Evolutionary conservation across 2,329 filamentous ascomycete genomes (phyloP), one percentile per base, ranked within the genome.

Genomic region (Aureobasidium sp.): DNA sequence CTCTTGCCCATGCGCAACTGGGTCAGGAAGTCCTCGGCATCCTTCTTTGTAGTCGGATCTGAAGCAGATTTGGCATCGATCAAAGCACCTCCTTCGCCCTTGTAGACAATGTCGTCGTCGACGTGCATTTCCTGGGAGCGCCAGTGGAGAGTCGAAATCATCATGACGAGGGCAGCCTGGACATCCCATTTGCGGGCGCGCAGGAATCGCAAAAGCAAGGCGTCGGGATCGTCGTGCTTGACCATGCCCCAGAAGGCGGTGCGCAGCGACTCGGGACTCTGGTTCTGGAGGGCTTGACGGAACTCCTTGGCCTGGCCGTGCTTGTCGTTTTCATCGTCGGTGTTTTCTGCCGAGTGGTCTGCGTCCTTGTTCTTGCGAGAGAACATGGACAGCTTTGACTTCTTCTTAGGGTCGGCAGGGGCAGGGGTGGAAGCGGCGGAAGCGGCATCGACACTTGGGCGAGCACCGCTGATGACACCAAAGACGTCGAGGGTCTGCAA

Each of bases 131-230:
- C 90, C 41, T 83, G 81, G 62, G 86, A 78, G 66, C 94, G 86
- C 94, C 94, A 99, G 73, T 90, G 88, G 84, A 97, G 90, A 0
- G 94, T 96, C 2, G 91, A 91, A 47, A 99, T 83, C 74, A 97
- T 78, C 94, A 99, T 99, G 67, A 96, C 83, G 29, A 97, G 81
- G 4, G 94, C 94, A 72, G 91, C 91, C 57, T 96, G 88, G 20
- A 96, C 86, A 71, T 99, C 91, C 94, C 94, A 99, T 76, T 96
- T 96, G 49, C 91, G 83, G n/a, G 91, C 91, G 57, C 91, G 82
- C 62, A 96, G 79, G 74, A 96, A 96, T 45, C 91, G 86, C 62
- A 96, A 77, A 17, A 93, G 77, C 20, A 95, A 79, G 2, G 87
- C 88, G 76, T 99, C 94, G 0, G 94, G 94, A 72, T 97, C 86